Evolutionary conservation across 2,329 filamentous ascomycete species (phyloP), one percentile per base, ranked within the genome.

Genomic region (Aspergillus jensenii): DNA sequence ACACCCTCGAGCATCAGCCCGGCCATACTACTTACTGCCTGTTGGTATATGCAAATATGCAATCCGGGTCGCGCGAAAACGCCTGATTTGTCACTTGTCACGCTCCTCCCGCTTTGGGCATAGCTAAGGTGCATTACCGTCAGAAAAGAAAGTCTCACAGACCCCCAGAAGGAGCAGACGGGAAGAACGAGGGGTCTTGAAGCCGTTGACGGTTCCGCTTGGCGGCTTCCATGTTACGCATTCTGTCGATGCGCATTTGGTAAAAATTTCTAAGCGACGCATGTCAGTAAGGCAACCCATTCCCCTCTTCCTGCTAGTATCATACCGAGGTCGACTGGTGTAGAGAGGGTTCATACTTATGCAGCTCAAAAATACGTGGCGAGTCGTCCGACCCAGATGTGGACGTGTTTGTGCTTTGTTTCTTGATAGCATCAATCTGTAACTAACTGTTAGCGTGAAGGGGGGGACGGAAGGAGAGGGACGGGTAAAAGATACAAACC

Each of bases 151-250:
- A 37, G 44, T 21, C 33, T 67, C 48, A 74, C 51, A 77, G 59
- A 19, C 75, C 75, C 41, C 83, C 84, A 52, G 85, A 89, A 2
- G 93, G 93, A 1, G 95, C 91, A 43, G 90, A 89, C 1, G 95
- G 95, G 69, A 98, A 98, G 59, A 89, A 85, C 25, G 82, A 84
- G 1, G 91, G 90, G 69, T 92, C 89, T 62, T 85, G 88, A 59
- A 96, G 74, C 45, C 91, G 85, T 72, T 97, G 91, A 44, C 88
- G 86, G 68, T 93, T 95, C 52, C 90, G 82, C 74, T 87, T 96
- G 11, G 91, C 89, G 54, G 87, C 81, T 69, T 95, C 90, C n/a
- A 84, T 84, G 72, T 90, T 89, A 44, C 87, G 84, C 69, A 92
- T 88, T 70, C 89, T 89, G 71, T 91, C 87, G 51, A 96, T 72